Base-by-base conservation (phyloP, 495 filamentous ascomycete genomes). In the Gamarada debralockiae region DNA sequence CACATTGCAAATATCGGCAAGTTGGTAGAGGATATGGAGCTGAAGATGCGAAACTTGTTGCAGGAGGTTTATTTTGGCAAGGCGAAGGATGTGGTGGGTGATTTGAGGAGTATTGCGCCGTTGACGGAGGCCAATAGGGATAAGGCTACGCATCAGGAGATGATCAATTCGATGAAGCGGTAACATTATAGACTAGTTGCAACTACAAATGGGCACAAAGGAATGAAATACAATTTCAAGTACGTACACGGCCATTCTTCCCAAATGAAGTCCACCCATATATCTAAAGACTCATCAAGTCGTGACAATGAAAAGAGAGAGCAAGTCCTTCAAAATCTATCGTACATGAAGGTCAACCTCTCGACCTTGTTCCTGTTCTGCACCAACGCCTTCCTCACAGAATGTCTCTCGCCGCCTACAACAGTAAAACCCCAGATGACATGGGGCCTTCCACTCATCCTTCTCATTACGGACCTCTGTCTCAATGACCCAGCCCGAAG, bases 1-100 rank as follows among this genome's bases (percentile, higher is more conserved):
- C 93, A 99, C 72, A 90, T 99, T 56, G 87, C 87, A 44, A 99
- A 99, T 67, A 90, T 97, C 56, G 93, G 93, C 36, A 78, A 83
- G 68, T 75, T 99, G 63, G 92, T 99, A 41, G 93, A 99, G 75
- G 95, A 99, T 73, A 97, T 99, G 92, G 93, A 99, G 73, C 78
- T 96, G 67, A 96, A 97, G 81, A 99, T 99, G 95, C 84, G 93
- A 44, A 99, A 97, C 67, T 69, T 97, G 69, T 75, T 99, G 66
- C 95, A 97, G 76, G 93, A 99, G 73, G 93, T 99, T 44, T 99
- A 99, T 71, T 99, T 99, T 69, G 93, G 93, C 55, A 99, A 99
- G 75, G 93, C 93, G 10, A 97, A 92, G 78, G 93, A 99, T 70
- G 90, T 99, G 3, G 92, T 99, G n/a, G 93, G 92, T 27, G 92